A percentile compares a stretch with the other conserved stretches of the same genome.
Conservation (phyloP, 352 stramenopile genomes). For the Pythium biforme region DNA sequence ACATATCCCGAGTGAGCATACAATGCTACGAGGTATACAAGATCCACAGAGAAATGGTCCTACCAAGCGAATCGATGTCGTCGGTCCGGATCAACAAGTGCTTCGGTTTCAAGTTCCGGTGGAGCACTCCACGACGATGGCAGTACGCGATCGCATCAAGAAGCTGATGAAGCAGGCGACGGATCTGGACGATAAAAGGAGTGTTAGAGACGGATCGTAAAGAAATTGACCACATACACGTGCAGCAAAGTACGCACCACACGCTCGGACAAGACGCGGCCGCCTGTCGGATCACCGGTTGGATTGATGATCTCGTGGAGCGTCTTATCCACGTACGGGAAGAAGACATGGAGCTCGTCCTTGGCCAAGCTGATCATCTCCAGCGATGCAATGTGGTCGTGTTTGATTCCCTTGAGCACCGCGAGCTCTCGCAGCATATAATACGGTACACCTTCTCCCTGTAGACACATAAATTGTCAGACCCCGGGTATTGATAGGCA, state of each 20-base stretch:
- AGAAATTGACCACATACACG: neutral
- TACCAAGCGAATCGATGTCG: constrained; percentile 61
- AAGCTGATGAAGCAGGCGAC: constrained; percentile 81
- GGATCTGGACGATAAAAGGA: constrained; percentile 41
- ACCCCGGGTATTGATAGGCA: neutral
- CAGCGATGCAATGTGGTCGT: constrained; percentile 87
- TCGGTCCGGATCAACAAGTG: constrained; percentile 84
- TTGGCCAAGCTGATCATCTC: constrained; percentile 86
- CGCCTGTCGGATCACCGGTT: constrained; percentile 76
- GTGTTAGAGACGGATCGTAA: neutral
- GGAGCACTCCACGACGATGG: constrained; percentile 83
- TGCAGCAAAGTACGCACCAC: constrained; percentile 43
- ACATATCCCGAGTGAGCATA: neutral
- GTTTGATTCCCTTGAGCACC: constrained; percentile 84
- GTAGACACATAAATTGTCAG: neutral
- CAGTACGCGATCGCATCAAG: constrained; percentile 88
- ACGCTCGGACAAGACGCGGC: constrained; percentile 66
- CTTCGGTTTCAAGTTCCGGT: constrained; percentile 90
- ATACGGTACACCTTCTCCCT: constrained; percentile 91
- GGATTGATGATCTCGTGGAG: constrained; percentile 91
- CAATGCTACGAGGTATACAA: neutral
- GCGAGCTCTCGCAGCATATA: constrained; percentile 91
- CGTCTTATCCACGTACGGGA: constrained; percentile 89
- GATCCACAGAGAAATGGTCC: constrained; percentile 1
- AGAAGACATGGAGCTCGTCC: constrained; percentile 90